A percentile compares a stretch with the other conserved stretches of the same genome.
Conservation (phyloP, 2,329 filamentous ascomycete genomes). For the Davidsoniella virescens region DNA sequence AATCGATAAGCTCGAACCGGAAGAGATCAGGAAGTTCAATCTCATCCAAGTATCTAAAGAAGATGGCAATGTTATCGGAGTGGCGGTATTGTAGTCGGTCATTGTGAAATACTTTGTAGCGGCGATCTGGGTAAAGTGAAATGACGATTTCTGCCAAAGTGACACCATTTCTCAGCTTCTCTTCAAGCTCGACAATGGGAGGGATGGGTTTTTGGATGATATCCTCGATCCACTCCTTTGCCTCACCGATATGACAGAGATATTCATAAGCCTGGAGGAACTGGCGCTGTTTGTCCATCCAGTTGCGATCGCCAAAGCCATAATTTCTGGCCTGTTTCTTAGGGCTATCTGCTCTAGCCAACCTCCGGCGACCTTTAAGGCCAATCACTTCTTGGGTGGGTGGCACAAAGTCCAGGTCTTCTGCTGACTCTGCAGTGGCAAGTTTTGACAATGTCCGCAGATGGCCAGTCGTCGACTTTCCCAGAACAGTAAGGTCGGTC, state of each 20-base stretch:
- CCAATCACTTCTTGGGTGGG: constrained; percentile 76
- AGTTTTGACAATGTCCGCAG: constrained; percentile 74
- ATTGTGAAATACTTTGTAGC: constrained; percentile 70
- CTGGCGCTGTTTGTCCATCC: constrained; percentile 98
- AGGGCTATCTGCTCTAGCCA: constrained; percentile 54
- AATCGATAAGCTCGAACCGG: constrained; percentile 87
- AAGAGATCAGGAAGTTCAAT: constrained; percentile 90
- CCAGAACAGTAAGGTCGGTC: constrained; percentile 65
- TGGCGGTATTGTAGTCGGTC: constrained; percentile 81
- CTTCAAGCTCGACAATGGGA: constrained; percentile 83
- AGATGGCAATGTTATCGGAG: constrained; percentile 93
- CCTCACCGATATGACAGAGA: constrained; percentile 95
- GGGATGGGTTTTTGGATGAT: constrained; percentile 73
- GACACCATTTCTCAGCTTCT: constrained; percentile 80
- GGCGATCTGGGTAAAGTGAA: constrained; percentile 61
- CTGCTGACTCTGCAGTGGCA: constrained; percentile 55
- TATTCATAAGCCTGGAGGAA: constrained; percentile 97
- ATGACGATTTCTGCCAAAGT: constrained; percentile 90
- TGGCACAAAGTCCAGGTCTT: constrained; percentile 60
- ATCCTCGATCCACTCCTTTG: constrained; percentile 96
- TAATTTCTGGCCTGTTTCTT: constrained; percentile 27
- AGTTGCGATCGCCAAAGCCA: constrained; percentile 70
- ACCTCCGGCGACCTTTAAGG: constrained; percentile 62
- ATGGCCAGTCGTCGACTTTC: constrained; percentile 80
- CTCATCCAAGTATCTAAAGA: constrained; percentile 85